A percentile compares a stretch with the other conserved stretches of the same genome.
Conservation (phyloP, 306 rosid species). For the Casuarina equisetifolia region DNA sequence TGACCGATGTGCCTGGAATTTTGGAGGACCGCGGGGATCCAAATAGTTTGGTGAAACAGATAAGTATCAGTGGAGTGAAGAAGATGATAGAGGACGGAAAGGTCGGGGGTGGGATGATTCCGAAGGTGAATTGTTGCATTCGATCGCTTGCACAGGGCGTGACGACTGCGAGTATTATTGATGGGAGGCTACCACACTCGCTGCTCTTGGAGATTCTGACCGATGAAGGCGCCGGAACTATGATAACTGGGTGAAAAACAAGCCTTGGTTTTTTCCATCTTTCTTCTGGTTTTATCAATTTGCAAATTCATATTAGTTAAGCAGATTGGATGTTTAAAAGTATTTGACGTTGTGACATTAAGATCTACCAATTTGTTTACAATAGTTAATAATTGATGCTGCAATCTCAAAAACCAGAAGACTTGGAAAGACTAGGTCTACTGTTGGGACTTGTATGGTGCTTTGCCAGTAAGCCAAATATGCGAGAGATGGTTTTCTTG, state of each 20-base stretch:
- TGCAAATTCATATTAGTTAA: too few species aligned
- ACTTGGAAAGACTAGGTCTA: too few species aligned
- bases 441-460: too few species aligned
- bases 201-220: slow-evolving; percentile 83
- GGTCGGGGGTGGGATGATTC: slow-evolving; percentile 92
- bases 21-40: slow-evolving; percentile 58
- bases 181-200: slow-evolving; percentile 80
- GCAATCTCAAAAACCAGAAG: too few species aligned
- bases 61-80: slow-evolving; percentile 74
- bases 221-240: slow-evolving; percentile 91
- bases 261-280: too few species aligned
- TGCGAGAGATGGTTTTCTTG: too few species aligned
- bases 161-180: slow-evolving; percentile 79
- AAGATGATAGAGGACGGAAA: slow-evolving; percentile 67
- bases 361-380: too few species aligned
- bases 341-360: too few species aligned
- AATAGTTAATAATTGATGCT: too few species aligned
- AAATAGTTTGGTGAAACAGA: slow-evolving; percentile 64
- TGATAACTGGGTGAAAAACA: slow-evolving; percentile 61
- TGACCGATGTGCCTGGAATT: slow-evolving; percentile 89
- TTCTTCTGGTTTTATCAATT: too few species aligned
- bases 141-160: slow-evolving; percentile 84
- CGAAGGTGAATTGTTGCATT: slow-evolving; percentile 81
- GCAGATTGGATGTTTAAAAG: too few species aligned
- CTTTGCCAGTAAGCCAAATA: too few species aligned